A percentile compares a stretch with the other conserved stretches of the same genome.
These are phyloP conservation scores for Colletotrichum sp. DNA, from an alignment of 2,329 filamentous ascomycete species.

Conservation along the genomic window DNA sequence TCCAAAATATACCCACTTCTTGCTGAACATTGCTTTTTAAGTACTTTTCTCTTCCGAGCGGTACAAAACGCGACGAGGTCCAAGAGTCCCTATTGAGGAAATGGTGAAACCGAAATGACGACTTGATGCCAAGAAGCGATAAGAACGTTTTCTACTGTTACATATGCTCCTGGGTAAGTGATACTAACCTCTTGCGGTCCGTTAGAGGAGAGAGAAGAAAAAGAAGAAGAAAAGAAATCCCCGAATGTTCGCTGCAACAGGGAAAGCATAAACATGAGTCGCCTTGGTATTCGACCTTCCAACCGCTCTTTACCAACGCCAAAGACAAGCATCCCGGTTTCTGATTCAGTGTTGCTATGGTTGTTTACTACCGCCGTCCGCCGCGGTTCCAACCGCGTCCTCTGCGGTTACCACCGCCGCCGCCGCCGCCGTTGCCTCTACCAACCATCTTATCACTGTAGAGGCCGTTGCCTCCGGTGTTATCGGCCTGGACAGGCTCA, in stretches of 20 bases:
- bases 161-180: background rate
- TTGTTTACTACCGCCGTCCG: background rate
- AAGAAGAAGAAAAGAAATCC: background rate
- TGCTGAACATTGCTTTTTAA: background rate
- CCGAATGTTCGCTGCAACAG: background rate
- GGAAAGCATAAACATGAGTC: background rate
- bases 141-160: background rate
- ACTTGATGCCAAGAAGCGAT: background rate
- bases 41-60: background rate
- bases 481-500: constrained; percentile 48
- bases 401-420: constrained; percentile 18
- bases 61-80: background rate
- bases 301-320: constrained; percentile 5
- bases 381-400: constrained; percentile 23
- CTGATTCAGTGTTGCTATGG: background rate
- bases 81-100: background rate
- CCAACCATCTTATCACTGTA: constrained; percentile 56
- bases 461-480: constrained; percentile 34
- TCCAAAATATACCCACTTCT: background rate
- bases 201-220: background rate
- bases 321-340: background rate
- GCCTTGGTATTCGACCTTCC: background rate
- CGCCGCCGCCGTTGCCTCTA: background rate
- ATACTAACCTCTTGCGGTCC: background rate
- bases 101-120: background rate